phyloP scores from a whole-genome alignment of 495 filamentous ascomycete species.

The Cercophora newfieldiana region DNA sequence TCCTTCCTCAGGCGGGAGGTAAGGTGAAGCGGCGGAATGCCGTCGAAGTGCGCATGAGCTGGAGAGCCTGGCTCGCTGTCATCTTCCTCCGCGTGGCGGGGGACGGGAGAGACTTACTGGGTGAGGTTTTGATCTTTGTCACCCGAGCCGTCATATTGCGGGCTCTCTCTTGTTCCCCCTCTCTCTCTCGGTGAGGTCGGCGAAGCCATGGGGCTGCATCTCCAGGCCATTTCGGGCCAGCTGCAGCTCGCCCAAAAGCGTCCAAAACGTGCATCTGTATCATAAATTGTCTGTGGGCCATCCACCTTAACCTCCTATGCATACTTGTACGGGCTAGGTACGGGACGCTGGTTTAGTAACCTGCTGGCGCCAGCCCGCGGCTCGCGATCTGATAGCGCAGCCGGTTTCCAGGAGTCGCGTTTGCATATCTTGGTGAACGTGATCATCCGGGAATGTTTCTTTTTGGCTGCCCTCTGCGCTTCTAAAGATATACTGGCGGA shows the following conservation, averaged over 20 bases:
- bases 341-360: conserved; percentile 11
- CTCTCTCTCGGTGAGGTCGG: conserved; percentile 22
- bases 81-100: neutral
- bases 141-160: neutral
- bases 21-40: neutral
- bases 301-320: conserved; percentile 17
- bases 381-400: conserved; percentile 8
- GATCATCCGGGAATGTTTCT: neutral
- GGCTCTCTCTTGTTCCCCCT: neutral
- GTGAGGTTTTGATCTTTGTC: neutral
- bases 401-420: conserved; percentile 18
- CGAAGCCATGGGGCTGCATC: conserved; percentile 26
- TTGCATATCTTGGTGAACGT: conserved; percentile 9
- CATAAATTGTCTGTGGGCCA: conserved; percentile 28
- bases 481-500: conserved; percentile 17
- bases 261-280: conserved; percentile 27
- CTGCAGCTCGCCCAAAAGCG: conserved; percentile 30
- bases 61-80: neutral
- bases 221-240: conserved; percentile 28
- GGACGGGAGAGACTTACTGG: neutral
- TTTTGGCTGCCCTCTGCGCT: neutral
- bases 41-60: neutral
- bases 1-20: neutral
- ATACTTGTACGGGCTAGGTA: neutral
- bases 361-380: conserved; percentile 1